Conservation (phyloP, 2,329 filamentous ascomycete genomes). For the Paraphoma chrysanthemicola region DNA sequence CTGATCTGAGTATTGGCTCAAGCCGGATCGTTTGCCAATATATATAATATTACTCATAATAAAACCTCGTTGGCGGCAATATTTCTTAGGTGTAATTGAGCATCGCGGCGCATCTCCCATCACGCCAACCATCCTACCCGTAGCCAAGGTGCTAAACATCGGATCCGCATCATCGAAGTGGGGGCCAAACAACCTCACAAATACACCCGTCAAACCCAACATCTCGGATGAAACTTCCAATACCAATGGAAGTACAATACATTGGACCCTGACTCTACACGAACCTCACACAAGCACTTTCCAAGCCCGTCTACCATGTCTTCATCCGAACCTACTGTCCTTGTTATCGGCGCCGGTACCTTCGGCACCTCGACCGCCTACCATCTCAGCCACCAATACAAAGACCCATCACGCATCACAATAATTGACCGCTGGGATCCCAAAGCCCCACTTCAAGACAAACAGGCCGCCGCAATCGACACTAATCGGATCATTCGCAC, state of each 20-base stretch:
- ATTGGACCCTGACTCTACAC: not conserved
- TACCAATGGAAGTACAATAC: not conserved
- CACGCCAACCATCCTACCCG: not conserved
- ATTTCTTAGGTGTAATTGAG: too few relatives aligned
- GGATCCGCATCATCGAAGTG: slow-evolving; percentile 4
- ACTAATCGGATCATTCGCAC: slow-evolving; percentile 68
- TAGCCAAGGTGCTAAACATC: not conserved
- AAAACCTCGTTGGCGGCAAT: too few relatives aligned
- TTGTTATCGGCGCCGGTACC: slow-evolving; percentile 71
- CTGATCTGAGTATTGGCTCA: too few relatives aligned
- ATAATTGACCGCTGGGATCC: slow-evolving; percentile 37
- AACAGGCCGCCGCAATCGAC: slow-evolving; percentile 64
- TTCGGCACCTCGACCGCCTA: slow-evolving; percentile 73
- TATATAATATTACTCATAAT: too few relatives aligned
- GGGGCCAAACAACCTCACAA: not conserved
- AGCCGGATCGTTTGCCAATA: too few relatives aligned
- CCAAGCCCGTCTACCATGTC: not conserved
- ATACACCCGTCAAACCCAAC: not conserved
- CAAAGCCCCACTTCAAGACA: slow-evolving; percentile 49
- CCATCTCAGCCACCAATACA: slow-evolving; percentile 62
- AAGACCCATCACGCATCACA: slow-evolving; percentile 48
- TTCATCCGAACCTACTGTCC: slow-evolving; percentile 29
- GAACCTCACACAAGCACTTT: not conserved
- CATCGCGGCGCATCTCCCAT: not conserved
- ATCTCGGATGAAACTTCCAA: not conserved